Conservation (phyloP, 2,329 filamentous ascomycete species). For the Penicillium sp. region DNA sequence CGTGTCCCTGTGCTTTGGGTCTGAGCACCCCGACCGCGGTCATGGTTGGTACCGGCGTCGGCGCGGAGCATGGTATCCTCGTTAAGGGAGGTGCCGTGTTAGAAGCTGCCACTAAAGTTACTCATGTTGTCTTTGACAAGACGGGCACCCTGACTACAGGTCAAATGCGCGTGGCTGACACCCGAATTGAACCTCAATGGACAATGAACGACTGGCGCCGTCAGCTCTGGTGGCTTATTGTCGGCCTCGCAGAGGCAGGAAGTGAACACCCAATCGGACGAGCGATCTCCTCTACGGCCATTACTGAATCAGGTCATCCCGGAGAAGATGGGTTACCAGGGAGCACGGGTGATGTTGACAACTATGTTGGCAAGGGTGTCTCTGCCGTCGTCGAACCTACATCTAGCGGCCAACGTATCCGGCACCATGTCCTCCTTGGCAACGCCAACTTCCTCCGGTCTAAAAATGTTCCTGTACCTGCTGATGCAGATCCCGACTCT, state of each 20-base stretch:
- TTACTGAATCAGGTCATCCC: constrained; percentile 69
- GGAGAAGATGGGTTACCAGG: constrained; percentile 75
- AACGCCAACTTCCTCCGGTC: constrained; percentile 74
- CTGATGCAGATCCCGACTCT: constrained; percentile 38
- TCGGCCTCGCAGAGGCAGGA: constrained; percentile 91
- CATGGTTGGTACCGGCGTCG: constrained; percentile 98
- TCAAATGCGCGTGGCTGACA: constrained; percentile 85
- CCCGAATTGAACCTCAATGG: constrained; percentile 68
- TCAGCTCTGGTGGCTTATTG: constrained; percentile 88
- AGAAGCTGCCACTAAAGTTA: constrained; percentile 86
- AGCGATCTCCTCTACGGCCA: constrained; percentile 74
- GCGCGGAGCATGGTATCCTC: constrained; percentile 93
- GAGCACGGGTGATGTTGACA: constrained; percentile 79
- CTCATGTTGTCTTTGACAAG: constrained; percentile 89
- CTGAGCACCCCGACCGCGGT: constrained; percentile 94
- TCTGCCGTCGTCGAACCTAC: constrained; percentile 77
- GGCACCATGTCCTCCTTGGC: constrained; percentile 78
- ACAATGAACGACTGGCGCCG: constrained; percentile 63
- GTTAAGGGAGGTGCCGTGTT: constrained; percentile 93
- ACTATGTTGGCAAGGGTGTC: constrained; percentile 79
- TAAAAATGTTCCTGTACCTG: constrained; percentile 58
- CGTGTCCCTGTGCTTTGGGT: constrained; percentile 94
- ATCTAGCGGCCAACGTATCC: constrained; percentile 61
- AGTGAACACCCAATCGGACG: constrained; percentile 96
- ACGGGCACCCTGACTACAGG: constrained; percentile 92